Evolutionary conservation across 2,329 filamentous ascomycete species (phyloP), one percentile per base, ranked within the genome.

Genomic region (Hypoxylon sp.): DNA sequence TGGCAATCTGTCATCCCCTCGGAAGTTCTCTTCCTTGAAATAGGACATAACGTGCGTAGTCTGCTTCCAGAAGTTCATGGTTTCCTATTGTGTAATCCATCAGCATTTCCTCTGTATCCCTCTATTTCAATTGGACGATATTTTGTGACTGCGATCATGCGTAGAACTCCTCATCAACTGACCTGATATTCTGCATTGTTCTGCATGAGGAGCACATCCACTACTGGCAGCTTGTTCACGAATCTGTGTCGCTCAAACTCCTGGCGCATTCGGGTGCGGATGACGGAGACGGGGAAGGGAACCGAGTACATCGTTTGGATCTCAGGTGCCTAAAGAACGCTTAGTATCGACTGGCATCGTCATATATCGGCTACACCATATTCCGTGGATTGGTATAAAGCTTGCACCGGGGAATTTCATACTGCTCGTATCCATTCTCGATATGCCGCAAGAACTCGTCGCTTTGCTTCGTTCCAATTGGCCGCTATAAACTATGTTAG

Each of bases 61-160:
- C 83, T 99, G 96, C 83, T 98, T 97, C 96, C 96, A 99, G 87
- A 92, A 99, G 85, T 99, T 99, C 86, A 99, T 89, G 59, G 93
- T 99, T 87, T 99, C 96, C 94, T 98, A 49, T 56, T 21, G 11
- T 45, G 63, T 57, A 38, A 28, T 46, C 48, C 14, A 52, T 72
- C 49, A 74, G 71, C 55, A 48, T 51, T 46, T 45, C 13, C 34
- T 30, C 19, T 25, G 14, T 45, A 53, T 14, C 14, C 60, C 46
- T 36, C 25, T 36, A 43, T 10, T 50, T 21, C 34, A 19, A 7
- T 43, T 17, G 17, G 1, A 4, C 9, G 3, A 28, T 23, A 38
- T 13, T 30, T 56, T 28, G n/a, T n/a, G 30, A 36, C n/a, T 23
- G 25, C 57, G 19, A 32, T 28, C n/a, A 13, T 17, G 14, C n/a